Conservation (phyloP, 768 basidiomycete genomes). For the Kwoniella dejecticola region DNA sequence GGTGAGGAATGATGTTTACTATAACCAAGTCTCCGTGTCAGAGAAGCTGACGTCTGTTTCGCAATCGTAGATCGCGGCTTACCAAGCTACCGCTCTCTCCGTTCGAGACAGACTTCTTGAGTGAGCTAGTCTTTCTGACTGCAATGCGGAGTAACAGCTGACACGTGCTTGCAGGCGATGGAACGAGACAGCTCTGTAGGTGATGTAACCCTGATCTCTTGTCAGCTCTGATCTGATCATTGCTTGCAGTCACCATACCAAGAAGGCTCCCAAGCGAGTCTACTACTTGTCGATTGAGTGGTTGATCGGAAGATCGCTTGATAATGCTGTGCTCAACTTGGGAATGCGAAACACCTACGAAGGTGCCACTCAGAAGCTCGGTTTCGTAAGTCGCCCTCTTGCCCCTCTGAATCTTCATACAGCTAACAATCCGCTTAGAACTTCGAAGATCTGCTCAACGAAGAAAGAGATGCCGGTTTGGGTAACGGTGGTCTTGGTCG, state of each 20-base stretch:
- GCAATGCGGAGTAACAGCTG: constrained; percentile 2
- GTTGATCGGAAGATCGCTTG: constrained; percentile 57
- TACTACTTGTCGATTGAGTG: constrained; percentile 97
- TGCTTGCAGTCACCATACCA: constrained; percentile 51
- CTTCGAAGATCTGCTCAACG: constrained; percentile 80
- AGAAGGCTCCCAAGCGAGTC: constrained; percentile 55
- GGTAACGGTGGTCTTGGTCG: constrained; percentile 96
- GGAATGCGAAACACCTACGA: constrained; percentile 75
- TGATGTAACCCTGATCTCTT: background rate
- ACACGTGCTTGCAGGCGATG: constrained; percentile 57
- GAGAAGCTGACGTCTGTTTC: too few relatives aligned
- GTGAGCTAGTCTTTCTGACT: constrained; percentile 58
- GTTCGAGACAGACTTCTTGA: constrained; percentile 80
- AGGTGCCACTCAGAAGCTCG: constrained; percentile 71
- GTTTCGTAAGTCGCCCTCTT: constrained; percentile 61
- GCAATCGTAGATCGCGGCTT: constrained; percentile 68
- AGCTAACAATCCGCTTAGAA: constrained; percentile 46
- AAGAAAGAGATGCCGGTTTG: constrained; percentile 90
- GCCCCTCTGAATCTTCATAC: background rate
- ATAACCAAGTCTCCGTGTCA: background rate
- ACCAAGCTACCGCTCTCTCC: constrained; percentile 86
- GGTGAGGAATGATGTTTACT: constrained; percentile 30
- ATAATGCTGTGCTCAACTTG: constrained; percentile 81
- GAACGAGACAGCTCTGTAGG: constrained; percentile 70
- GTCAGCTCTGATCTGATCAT: background rate